These are phyloP conservation scores for Hypsizygus marmoreus DNA, from an alignment of 768 basidiomycete species.

Conservation along the genomic window DNA sequence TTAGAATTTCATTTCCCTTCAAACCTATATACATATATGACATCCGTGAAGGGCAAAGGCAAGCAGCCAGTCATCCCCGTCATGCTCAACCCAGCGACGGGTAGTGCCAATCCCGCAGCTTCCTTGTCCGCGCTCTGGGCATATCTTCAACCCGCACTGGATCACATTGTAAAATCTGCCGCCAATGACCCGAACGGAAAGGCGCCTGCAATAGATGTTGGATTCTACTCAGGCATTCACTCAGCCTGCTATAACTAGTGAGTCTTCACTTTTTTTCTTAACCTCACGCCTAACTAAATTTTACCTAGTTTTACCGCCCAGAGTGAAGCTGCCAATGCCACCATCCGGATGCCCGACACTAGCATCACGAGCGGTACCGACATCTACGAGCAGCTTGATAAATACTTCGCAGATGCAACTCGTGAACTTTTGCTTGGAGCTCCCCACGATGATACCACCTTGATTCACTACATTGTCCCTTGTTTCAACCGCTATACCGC, in stretches of 20 bases:
- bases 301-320: constrained; percentile 53
- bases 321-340: constrained; percentile 44
- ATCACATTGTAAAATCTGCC: constrained; percentile 75
- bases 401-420: constrained; percentile 63
- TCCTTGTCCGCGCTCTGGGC: constrained; percentile 75
- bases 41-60: constrained; percentile 30
- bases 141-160: constrained; percentile 72
- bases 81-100: constrained; percentile 55
- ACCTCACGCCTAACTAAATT: constrained; percentile 19
- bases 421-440: constrained; percentile 63
- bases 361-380: constrained; percentile 57
- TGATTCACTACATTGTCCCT: constrained; percentile 71
- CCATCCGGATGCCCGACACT: constrained; percentile 27
- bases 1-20: constrained; percentile 1
- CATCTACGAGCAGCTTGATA: constrained; percentile 73
- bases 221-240: constrained; percentile 76
- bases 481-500: constrained; percentile 71
- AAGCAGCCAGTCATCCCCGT: constrained; percentile 27
- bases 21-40: constrained; percentile 5
- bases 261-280: constrained; percentile 28
- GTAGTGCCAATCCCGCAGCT: constrained; percentile 73
- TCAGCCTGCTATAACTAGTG: constrained; percentile 85
- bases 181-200: constrained; percentile 56
- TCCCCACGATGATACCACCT: constrained; percentile 64
- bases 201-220: constrained; percentile 70